A percentile compares a stretch with the other conserved stretches of the same genome.
phyloP scores from a whole-genome alignment of 306 rosid species.

The Glycyrrhiza uralensis region DNA sequence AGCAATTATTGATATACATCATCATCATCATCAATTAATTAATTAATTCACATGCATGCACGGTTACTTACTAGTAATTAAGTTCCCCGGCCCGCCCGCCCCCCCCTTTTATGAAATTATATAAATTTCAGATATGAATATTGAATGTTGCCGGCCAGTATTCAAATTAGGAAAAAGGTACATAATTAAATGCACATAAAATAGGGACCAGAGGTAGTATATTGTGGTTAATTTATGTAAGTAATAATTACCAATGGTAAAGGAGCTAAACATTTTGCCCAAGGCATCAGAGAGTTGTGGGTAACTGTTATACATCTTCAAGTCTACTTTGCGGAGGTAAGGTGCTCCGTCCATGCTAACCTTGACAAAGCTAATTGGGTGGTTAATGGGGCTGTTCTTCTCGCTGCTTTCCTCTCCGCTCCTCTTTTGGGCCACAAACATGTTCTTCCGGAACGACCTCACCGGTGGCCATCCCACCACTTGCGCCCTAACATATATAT shows the following conservation, averaged over 20 bases:
- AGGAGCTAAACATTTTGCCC: slow-evolving; percentile 75
- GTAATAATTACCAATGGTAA: slow-evolving; percentile 82
- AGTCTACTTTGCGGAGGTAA: slow-evolving; percentile 86
- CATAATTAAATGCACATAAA: neutral
- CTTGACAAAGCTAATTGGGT: slow-evolving; percentile 55
- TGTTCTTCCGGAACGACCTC: slow-evolving; percentile 70
- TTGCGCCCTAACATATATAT: slow-evolving; percentile 53
- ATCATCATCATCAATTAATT: neutral
- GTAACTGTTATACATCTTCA: slow-evolving; percentile 60
- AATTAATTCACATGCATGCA: neutral
- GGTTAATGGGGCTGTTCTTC: slow-evolving; percentile 21
- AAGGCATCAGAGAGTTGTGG: slow-evolving; percentile 76
- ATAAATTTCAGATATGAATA: too few species aligned
- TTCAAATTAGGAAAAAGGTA: too few species aligned
- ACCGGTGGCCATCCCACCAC: slow-evolving; percentile 99
- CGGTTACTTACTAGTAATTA: neutral
- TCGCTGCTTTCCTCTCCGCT: slow-evolving; percentile 41
- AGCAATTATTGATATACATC: neutral
- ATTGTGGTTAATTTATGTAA: too few species aligned
- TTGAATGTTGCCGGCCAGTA: too few species aligned
- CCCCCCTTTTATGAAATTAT: too few species aligned
- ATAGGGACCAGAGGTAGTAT: too few species aligned
- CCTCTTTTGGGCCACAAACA: slow-evolving; percentile 52
- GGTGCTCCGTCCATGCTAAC: slow-evolving; percentile 99
- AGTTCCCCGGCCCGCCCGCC: too few species aligned